Evolutionary conservation across 768 basidiomycete genomes (phyloP), one percentile per base, ranked within the genome.

Genomic region (Tulasnella sp.): DNA sequence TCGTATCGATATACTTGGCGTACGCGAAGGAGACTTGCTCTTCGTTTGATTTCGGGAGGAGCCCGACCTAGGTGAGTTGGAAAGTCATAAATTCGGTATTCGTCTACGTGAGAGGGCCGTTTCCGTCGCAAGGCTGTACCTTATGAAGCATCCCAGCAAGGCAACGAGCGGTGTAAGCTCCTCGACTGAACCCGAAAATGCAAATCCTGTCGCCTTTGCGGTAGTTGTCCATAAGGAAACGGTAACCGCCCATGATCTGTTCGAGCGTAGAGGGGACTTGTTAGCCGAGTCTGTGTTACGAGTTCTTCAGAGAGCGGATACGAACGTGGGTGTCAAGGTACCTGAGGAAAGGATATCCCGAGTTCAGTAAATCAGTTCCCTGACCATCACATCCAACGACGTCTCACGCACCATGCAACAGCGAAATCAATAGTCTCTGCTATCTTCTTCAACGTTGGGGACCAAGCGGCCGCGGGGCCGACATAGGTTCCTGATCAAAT

Each of bases 381-480:
- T 11, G 50, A 20, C 72, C 42, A n/a, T 12, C n/a, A 34, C 58
- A n/a, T 60, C 50, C 31, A 16, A 24, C 31, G 40, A 20, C 22
- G 11, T 14, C 31, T 22, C 64, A 16, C 34, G 8, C 83, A 93
- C 93, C 93, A 94, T 34, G 94, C 94, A 80, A 94, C 85, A 0
- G 92, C 93, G 74, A 89, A 85, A 83, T 95, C 94, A 72, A 93
- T 78, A 7, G 91, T 83, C 83, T 91, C 90, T 9, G 93, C 93
- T 0, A 86, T 82, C 90, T 91, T 90, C 75, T 87, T 78, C 28
- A 58, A 14, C 16, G 64, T 64, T 20, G 50, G 92, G 48, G 42
- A 89, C 31, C 94, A 91, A n/a, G 90, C 88, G 0, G 93, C 28
- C 37, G 37, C 60, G 5, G 50, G 50, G 31, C 75, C 40, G 11